Percentiles rank a stretch among this genome's conserved stretches.
These are phyloP conservation scores for Axilococcus clingmanii DNA, from an alignment of 139 green algal species.

Conservation along the genomic window DNA sequence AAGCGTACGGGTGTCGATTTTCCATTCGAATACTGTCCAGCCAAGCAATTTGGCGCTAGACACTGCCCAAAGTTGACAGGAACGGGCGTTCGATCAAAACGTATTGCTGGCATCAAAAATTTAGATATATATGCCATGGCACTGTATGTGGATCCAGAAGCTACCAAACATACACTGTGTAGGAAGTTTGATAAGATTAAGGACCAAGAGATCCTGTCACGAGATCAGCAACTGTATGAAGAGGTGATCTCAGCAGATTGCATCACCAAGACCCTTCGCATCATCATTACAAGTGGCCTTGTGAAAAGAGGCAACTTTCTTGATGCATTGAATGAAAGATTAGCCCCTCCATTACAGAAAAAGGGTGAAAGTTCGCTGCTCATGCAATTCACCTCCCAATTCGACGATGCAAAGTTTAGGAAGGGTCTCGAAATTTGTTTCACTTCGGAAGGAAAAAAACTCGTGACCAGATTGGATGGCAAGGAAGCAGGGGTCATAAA, in stretches of 20 bases:
- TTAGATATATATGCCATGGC: conserved; percentile 15
- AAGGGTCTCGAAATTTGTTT: conserved; percentile 10
- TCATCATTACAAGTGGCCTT: conserved; percentile 5
- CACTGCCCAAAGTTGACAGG: background rate
- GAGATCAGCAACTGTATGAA: conserved; percentile 1
- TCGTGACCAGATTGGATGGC: conserved; percentile 2
- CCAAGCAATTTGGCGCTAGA: background rate
- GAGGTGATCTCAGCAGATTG: background rate
- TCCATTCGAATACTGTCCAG: background rate
- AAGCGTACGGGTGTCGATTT: conserved; percentile 2
- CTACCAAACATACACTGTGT: background rate
- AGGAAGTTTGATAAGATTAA: background rate
- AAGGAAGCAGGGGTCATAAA: background rate
- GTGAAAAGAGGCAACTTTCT: conserved; percentile 7
- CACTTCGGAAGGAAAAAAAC: background rate
- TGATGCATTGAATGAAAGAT: conserved; percentile 1
- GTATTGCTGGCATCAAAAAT: conserved; percentile 10
- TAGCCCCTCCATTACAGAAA: background rate
- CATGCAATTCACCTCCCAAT: background rate
- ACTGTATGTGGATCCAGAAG: conserved; percentile 11
- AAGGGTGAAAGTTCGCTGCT: background rate
- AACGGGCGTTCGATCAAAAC: conserved; percentile 1
- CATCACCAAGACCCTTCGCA: background rate
- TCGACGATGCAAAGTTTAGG: conserved; percentile 1
- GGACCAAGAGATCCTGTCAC: background rate